phyloP scores from a whole-genome alignment of 345 rosid species.

The Acer saccharum region DNA sequence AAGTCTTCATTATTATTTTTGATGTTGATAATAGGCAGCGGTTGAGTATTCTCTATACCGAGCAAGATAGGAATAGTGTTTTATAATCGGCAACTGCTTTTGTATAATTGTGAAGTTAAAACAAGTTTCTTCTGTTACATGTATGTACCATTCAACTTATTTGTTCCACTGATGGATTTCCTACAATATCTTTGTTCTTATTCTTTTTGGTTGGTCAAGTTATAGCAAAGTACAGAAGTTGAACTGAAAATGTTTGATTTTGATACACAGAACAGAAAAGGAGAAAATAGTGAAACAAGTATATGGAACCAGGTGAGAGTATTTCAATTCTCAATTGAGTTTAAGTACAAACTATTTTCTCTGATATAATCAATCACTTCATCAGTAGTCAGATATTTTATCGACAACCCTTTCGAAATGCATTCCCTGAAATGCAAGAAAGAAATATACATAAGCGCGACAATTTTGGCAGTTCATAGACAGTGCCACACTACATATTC shows the following conservation, averaged over 20 bases:
- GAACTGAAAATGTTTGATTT: too few relatives aligned
- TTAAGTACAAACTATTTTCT: constrained; percentile 49
- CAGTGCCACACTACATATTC: neutral
- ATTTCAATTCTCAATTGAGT: constrained; percentile 3
- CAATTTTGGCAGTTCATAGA: neutral
- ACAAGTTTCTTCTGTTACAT: neutral
- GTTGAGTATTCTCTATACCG: neutral
- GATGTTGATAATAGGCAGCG: neutral
- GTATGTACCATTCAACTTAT: too few relatives aligned
- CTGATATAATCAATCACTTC: constrained; percentile 62
- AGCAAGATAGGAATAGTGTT: neutral
- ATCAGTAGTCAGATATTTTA: constrained; percentile 75
- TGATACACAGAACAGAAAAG: too few relatives aligned
- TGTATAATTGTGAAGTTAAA: neutral
- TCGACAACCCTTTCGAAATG: constrained; percentile 66
- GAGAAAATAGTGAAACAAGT: too few relatives aligned
- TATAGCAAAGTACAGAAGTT: too few relatives aligned
- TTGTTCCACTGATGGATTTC: too few relatives aligned
- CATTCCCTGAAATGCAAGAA: constrained; percentile 61
- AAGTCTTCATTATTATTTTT: neutral
- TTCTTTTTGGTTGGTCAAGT: too few relatives aligned
- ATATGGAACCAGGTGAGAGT: too few relatives aligned
- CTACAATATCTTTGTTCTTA: too few relatives aligned
- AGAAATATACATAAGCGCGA: neutral
- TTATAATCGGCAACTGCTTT: neutral